Conservation (phyloP, 495 filamentous ascomycete genomes). For the Annulohypoxylon bovei region DNA sequence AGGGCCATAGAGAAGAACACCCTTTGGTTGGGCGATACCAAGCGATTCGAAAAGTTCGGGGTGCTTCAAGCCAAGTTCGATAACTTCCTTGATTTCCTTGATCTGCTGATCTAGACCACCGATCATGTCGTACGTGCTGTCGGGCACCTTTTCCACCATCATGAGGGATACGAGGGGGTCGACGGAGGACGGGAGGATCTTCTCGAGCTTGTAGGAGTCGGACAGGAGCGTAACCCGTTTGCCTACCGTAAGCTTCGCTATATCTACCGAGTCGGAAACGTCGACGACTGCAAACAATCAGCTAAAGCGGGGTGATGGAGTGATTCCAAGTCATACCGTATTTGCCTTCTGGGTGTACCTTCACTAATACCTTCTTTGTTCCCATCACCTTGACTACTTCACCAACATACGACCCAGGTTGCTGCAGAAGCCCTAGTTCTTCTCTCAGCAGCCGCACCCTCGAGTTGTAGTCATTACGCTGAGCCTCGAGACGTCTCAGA, state of each 20-base stretch:
- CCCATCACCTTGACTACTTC: conserved; percentile 99
- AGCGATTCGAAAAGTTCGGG: conserved; percentile 98
- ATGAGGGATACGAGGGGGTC: conserved; percentile 99
- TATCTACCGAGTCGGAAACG: conserved; percentile 92
- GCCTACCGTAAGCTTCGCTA: conserved; percentile 93
- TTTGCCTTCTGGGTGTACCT: conserved; percentile 99
- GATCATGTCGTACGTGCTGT: conserved; percentile 99
- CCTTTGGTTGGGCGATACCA: conserved; percentile 97
- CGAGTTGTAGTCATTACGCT: conserved; percentile 99
- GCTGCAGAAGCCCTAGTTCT: conserved; percentile 94
- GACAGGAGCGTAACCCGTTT: conserved; percentile 97
- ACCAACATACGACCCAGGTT: conserved; percentile 97
- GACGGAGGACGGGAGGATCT: conserved; percentile 96
- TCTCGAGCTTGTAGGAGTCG: conserved; percentile 97
- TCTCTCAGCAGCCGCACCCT: conserved; percentile 93
- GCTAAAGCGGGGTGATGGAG: neutral
- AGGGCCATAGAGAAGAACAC: conserved; percentile 95
- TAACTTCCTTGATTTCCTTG: conserved; percentile 99
- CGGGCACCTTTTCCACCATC: conserved; percentile 99
- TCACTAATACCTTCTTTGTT: conserved; percentile 98
- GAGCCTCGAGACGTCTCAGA: conserved; percentile 92
- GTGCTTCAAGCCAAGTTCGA: conserved; percentile 97
- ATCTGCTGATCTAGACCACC: conserved; percentile 98
- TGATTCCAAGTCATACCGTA: conserved; percentile 73
- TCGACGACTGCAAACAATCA: conserved; percentile 79